Conservation (phyloP, 108 stramenopile genomes). For the Cyclotella kingstonii region DNA sequence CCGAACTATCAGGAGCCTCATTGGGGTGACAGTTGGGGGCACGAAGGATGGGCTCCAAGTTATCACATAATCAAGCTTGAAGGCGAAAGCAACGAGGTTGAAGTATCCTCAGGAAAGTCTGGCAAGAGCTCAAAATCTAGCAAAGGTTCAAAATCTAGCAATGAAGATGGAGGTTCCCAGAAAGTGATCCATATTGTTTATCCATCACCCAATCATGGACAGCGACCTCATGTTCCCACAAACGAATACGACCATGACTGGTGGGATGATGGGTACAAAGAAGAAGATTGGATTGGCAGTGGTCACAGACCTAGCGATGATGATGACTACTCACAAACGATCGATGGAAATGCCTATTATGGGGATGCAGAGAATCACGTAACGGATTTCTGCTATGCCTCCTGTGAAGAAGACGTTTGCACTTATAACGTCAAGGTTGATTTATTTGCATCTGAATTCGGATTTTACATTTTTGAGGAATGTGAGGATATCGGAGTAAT, state of each 20-base stretch:
- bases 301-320: not conserved
- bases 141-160: too few relatives aligned
- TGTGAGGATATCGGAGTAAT: constrained; percentile 58
- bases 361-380: constrained; percentile 4
- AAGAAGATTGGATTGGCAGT: not conserved
- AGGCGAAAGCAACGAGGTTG: not conserved
- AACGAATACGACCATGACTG: not conserved
- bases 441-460: constrained; percentile 48
- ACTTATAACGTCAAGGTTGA: constrained; percentile 31
- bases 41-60: too few relatives aligned
- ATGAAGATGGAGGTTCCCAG: too few relatives aligned
- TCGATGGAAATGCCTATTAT: not conserved
- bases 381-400: constrained; percentile 21
- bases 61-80: too few relatives aligned
- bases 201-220: too few relatives aligned
- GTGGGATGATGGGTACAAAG: not conserved
- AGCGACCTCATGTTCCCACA: too few relatives aligned
- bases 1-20: too few relatives aligned
- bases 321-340: not conserved
- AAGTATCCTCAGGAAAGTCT: not conserved
- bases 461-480: constrained; percentile 77
- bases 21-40: too few relatives aligned
- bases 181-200: too few relatives aligned
- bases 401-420: constrained; percentile 20
- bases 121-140: too few relatives aligned